phyloP scores from a whole-genome alignment of 176 grass and related monocot species.

The Pontederia paniculata region DNA sequence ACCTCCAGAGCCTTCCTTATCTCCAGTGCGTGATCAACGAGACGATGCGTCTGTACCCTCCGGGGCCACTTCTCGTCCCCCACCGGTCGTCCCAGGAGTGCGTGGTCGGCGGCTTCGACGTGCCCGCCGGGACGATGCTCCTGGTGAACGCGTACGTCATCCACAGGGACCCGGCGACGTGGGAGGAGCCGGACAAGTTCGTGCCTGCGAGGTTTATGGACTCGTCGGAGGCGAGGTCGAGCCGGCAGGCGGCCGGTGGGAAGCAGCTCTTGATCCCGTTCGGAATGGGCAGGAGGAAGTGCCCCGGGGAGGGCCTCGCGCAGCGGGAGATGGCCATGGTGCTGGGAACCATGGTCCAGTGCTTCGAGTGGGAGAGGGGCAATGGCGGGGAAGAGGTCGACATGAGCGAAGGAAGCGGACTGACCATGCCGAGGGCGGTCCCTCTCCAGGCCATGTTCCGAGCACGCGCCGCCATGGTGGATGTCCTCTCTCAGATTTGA shows the following conservation, averaged over 20 bases:
- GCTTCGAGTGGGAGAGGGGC: too few species aligned
- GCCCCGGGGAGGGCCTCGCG: slow-evolving; percentile 8
- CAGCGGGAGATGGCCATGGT: too few species aligned
- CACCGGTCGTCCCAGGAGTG: slow-evolving; percentile 1
- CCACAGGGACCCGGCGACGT: not conserved
- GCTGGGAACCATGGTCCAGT: too few species aligned
- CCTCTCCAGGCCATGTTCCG: too few species aligned
- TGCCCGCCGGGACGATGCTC: not conserved
- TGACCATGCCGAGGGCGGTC: too few species aligned
- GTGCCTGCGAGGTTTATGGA: slow-evolving; percentile 5
- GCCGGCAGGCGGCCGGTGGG: not conserved
- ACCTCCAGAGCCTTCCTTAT: slow-evolving; percentile 5
- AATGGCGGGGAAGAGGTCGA: too few species aligned
- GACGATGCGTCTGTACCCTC: not conserved
- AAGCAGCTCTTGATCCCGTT: not conserved
- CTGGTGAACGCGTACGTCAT: slow-evolving; percentile 1
- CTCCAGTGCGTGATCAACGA: not conserved
- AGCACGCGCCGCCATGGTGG: too few species aligned
- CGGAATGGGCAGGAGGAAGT: slow-evolving; percentile 10
- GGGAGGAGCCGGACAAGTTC: slow-evolving; percentile 11
- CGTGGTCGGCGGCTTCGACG: not conserved
- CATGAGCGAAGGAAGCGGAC: too few species aligned
- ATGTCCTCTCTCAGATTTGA: too few species aligned
- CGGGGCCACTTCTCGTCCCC: slow-evolving; percentile 3
- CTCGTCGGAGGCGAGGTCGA: not conserved